Base-by-base conservation (phyloP, 2,329 filamentous ascomycete genomes). In the Fusarium cyanostomum region DNA sequence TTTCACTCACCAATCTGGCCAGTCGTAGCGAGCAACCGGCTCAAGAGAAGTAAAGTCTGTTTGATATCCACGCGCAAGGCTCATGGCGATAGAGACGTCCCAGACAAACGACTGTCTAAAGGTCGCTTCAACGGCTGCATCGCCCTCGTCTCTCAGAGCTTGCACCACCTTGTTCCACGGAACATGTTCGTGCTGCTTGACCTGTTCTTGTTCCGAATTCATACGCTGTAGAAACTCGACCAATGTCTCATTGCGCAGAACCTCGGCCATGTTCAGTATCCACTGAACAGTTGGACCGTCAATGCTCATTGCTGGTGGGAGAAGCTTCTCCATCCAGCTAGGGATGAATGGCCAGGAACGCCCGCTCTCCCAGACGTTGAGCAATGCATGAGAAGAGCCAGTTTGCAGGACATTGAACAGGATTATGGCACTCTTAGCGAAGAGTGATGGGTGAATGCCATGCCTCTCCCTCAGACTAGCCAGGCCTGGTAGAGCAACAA, bases 281-380 rank as follows among this genome's bases (percentile, higher is more conserved):
- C 76, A 77, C 46, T 77, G 69, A 3, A 70, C 69, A 11, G 76
- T 78, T 11, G 76, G 75, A 0, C 76, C 76, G 27, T 77, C 74
- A 13, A 78, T 74, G 50, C 74, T 76, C 74, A 73, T 75, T 15
- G 76, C 64, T 2, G 74, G 74, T 2, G 76, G 76, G 1, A 78
- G 72, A 3, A 68, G 68, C 35, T 56, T 52, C 24, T 73, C 71
- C 56, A 78, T 73, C 75, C 76, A 78, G 6, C 48, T 43, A 0
- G 76, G 76, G 0, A 78, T 59, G 53, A 78, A 78, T 1, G 76
- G 76, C 76, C 76, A 78, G 2, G 73, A 72, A 6, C 76, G 71
- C 1, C 69, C 73, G 15, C 72, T 71, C 42, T 77, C 73, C 74
- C 73, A 77, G 1, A 71, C 71, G 27, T 56, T 75, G 64, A 78